phyloP scores from a whole-genome alignment of 2,329 filamentous ascomycete species.

The Aureobasidium zeae region DNA sequence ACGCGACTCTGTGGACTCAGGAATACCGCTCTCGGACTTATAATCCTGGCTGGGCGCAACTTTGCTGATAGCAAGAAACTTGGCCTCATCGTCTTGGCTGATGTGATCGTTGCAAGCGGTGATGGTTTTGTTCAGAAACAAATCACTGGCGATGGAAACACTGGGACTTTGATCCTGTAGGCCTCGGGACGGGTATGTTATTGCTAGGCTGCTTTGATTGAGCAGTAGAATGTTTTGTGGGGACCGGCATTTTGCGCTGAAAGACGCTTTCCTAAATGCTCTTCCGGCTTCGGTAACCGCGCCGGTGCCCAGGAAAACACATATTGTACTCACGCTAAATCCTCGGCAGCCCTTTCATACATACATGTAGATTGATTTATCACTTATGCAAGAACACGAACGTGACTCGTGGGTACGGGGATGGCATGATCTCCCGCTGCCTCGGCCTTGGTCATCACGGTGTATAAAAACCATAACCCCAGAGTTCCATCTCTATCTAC shows the following conservation, averaged over 20 bases:
- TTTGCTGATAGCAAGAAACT: neutral
- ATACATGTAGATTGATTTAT: no score
- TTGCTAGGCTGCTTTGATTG: conserved; percentile 5
- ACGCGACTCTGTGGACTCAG: conserved; percentile 4
- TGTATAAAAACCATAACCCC: no score
- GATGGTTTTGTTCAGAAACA: conserved; percentile 1
- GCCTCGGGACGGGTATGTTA: neutral
- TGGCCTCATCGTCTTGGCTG: neutral
- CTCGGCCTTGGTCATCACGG: neutral
- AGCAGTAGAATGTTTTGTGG: neutral
- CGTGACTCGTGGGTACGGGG: no score
- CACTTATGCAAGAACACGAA: no score
- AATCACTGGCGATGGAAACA: conserved; percentile 3
- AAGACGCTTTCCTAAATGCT: no score
- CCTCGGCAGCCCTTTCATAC: no score
- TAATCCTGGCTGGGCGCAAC: conserved; percentile 1
- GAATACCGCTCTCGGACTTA: conserved; percentile 1
- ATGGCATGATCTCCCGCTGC: neutral
- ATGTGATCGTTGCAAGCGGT: neutral
- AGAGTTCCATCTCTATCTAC: neutral
- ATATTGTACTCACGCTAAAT: no score
- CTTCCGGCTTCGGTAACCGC: no score
- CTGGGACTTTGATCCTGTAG: conserved; percentile 1
- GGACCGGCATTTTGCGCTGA: no score
- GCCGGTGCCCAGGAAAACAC: no score